Conservation (phyloP, 2,329 filamentous ascomycete genomes). For the Tolypocladium inflatum region DNA sequence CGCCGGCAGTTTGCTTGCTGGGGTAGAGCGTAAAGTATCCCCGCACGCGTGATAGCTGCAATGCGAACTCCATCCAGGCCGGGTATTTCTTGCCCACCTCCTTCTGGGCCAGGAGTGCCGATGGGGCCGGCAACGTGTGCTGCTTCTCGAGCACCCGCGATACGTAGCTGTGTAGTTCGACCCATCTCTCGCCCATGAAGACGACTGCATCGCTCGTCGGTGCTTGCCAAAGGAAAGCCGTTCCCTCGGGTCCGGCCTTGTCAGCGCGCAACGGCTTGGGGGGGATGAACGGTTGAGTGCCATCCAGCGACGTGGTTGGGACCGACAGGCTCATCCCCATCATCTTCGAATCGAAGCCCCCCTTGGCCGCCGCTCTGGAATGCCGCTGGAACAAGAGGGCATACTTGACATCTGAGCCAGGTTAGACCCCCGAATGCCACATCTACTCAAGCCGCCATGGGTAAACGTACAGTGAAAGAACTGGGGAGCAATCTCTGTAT, state of each 20-base stretch:
- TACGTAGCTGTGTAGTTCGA: constrained; percentile 73
- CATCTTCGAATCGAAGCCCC: constrained; percentile 43
- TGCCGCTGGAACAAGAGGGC: constrained; percentile 68
- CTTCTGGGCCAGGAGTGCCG: constrained; percentile 40
- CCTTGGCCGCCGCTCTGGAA: constrained; percentile 37
- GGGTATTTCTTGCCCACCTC: constrained; percentile 59
- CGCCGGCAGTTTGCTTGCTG: constrained; percentile 38
- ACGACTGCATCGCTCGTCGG: constrained; percentile 76
- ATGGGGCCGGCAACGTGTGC: constrained; percentile 21
- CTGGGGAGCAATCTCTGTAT: constrained; percentile 67
- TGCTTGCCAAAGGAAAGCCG: constrained; percentile 74
- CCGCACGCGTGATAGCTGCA: constrained; percentile 65
- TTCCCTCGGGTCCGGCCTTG: constrained; percentile 18
- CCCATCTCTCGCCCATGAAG: constrained; percentile 79
- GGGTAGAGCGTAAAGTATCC: constrained; percentile 80
- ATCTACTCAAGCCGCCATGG: background rate
- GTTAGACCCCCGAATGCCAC: constrained; percentile 8
- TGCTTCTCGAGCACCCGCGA: constrained; percentile 47
- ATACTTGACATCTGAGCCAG: constrained; percentile 58
- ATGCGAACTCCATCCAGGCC: constrained; percentile 67
- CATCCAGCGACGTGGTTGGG: constrained; percentile 55
- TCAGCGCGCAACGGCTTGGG: constrained; percentile 21
- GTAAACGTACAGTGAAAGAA: constrained; percentile 66
- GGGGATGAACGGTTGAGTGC: constrained; percentile 41
- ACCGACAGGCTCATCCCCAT: constrained; percentile 75